Percentiles rank a stretch among this genome's conserved stretches.
Evolutionary conservation across 805 yeast species (phyloP).

Genomic region (Wickerhamomyces bovis): DNA sequence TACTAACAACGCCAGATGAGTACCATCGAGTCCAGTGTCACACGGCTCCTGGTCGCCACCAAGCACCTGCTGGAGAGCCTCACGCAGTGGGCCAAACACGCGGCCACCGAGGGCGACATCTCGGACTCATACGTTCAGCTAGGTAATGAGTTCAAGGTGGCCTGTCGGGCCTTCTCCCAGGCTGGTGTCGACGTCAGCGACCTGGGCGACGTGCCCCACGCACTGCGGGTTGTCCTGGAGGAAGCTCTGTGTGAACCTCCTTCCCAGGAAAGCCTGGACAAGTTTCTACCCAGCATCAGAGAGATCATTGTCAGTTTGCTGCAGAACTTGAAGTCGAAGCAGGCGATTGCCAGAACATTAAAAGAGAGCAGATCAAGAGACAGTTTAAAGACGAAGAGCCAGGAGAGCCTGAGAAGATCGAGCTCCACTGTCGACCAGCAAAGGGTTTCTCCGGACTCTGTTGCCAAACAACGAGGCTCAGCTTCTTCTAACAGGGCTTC

Average conservation of each 20-base stretch:
- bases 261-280: constrained; percentile 73
- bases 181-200: constrained; percentile 80
- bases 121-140: constrained; percentile 86
- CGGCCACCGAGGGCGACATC: constrained; percentile 77
- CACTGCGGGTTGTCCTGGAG: constrained; percentile 73
- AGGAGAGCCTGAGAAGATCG: constrained; percentile 7
- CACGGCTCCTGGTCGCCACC: constrained; percentile 78
- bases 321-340: constrained; percentile 76
- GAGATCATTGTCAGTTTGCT: constrained; percentile 78
- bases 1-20: constrained; percentile 25
- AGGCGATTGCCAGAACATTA: constrained; percentile 43
- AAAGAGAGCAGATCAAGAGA: constrained; percentile 24
- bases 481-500: neutral
- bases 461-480: neutral
- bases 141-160: constrained; percentile 89
- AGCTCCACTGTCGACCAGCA: neutral
- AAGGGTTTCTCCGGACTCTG: neutral
- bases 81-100: constrained; percentile 82
- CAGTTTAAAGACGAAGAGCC: constrained; percentile 11
- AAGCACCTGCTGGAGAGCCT: constrained; percentile 81
- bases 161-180: constrained; percentile 69
- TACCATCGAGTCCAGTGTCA: constrained; percentile 72
- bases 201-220: constrained; percentile 85
- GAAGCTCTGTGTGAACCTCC: constrained; percentile 82
- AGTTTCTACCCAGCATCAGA: constrained; percentile 76